Conservation (phyloP, 2,329 filamentous ascomycete genomes). For the Colletotrichum higginsianum region DNA sequence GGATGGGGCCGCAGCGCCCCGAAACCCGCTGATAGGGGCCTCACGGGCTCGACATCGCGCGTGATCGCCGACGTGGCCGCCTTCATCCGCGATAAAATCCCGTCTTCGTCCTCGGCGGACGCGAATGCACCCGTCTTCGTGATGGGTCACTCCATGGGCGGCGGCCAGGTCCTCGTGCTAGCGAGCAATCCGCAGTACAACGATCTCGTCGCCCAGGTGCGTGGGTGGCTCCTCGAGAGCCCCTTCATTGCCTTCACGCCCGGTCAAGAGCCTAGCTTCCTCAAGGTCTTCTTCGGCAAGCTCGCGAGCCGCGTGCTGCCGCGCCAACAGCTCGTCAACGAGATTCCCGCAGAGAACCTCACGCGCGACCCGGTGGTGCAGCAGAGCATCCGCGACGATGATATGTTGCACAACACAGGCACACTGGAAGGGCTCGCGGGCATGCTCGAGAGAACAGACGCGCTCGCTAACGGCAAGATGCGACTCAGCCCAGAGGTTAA, state of each 20-base stretch:
- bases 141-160: conserved; percentile 93
- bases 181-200: conserved; percentile 65
- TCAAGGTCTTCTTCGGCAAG: conserved; percentile 77
- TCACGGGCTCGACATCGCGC: conserved; percentile 79
- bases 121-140: conserved; percentile 78
- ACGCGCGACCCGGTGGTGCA: conserved; percentile 77
- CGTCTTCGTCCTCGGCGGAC: conserved; percentile 46
- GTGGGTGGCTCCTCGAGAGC: conserved; percentile 82
- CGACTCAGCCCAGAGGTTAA: conserved; percentile 68
- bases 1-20: conserved; percentile 87
- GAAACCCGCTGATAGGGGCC: conserved; percentile 74
- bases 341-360: conserved; percentile 75
- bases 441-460: conserved; percentile 80
- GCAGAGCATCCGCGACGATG: conserved; percentile 74
- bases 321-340: conserved; percentile 75
- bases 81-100: conserved; percentile 76
- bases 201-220: conserved; percentile 71
- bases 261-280: conserved; percentile 71
- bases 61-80: conserved; percentile 85
- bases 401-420: conserved; percentile 84
- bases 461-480: conserved; percentile 70
- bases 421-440: conserved; percentile 86
- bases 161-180: conserved; percentile 79
- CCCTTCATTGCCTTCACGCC: conserved; percentile 84
- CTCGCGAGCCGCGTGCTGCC: conserved; percentile 79